Evolutionary conservation across 2,329 filamentous ascomycete species (phyloP), one percentile per base, ranked within the genome.

Genomic region (Venturia nashicola): DNA sequence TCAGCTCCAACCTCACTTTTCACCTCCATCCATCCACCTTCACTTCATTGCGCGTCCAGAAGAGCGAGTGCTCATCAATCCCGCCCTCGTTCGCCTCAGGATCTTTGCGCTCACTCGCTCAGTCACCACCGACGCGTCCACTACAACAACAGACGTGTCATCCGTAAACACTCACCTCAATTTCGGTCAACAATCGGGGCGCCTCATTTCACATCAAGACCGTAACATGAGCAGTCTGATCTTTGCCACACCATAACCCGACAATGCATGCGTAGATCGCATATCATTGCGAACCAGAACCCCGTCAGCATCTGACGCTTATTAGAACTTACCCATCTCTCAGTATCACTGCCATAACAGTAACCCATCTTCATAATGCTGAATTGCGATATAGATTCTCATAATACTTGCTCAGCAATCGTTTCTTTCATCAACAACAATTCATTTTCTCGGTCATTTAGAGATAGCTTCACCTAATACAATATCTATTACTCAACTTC

Each of bases 401-500:
- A 57, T 36, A 14, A 27, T 36, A 6, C n/a, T n/a, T 57, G 27
- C 51, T 57, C 51, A n/a, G 32, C 32, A 34, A 34, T 36, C 39
- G 6, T 36, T 57, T 57, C 51, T n/a, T 57, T 57, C 51, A 57
- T 57, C 51, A 36, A 57, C 51, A 34, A 57, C 18, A 34, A n/a
- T 12, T 34, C 36, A n/a, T 32, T 36, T 36, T 57, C 27, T 36
- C 51, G 16, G 51, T 36, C 51, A 57, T 57, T 32, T 20, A 57
- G 32, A 57, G 32, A 57, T 57, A 57, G 51, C 27, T 57, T 36
- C 51, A 57, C 51, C 32, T 57, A 57, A 57, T 57, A 36, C 32
- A 57, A 36, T 36, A 57, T 34, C 18, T 57, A 57, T 57, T 36
- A 57, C 51, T 57, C 14, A 32, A 36, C 3, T 36, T 34, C 16